Evolutionary conservation across 768 basidiomycete genomes (phyloP).

Genomic region (Tylopilus subfusipes): DNA sequence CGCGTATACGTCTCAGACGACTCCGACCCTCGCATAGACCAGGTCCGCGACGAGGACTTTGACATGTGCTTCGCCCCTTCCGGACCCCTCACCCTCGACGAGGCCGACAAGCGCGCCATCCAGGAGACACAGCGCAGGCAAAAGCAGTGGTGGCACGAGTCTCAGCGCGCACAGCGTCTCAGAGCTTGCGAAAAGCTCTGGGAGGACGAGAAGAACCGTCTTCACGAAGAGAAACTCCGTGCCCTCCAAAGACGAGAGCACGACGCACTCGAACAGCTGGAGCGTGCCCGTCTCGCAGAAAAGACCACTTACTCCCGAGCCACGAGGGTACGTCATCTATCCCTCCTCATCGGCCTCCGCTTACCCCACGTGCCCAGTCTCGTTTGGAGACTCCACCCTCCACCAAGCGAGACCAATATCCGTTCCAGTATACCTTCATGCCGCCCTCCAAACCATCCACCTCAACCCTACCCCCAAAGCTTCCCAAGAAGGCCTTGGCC

Average conservation of each 20-base stretch:
- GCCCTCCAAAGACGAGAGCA: constrained; percentile 35
- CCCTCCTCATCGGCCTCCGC: background rate
- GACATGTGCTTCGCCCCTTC: constrained; percentile 37
- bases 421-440: constrained; percentile 35
- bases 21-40: constrained; percentile 60
- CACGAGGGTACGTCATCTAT: constrained; percentile 19
- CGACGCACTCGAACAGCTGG: constrained; percentile 24
- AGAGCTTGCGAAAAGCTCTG: constrained; percentile 46
- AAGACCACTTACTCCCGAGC: constrained; percentile 8
- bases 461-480: constrained; percentile 19
- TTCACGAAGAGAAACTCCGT: constrained; percentile 38
- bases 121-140: constrained; percentile 35
- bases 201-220: constrained; percentile 43
- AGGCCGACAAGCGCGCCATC: constrained; percentile 39
- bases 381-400: constrained; percentile 9
- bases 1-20: constrained; percentile 59
- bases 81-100: constrained; percentile 35
- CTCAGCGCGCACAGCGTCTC: constrained; percentile 39
- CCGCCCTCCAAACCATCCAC: constrained; percentile 21
- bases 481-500: constrained; percentile 4
- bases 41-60: constrained; percentile 51
- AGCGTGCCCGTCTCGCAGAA: constrained; percentile 23
- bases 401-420: constrained; percentile 21
- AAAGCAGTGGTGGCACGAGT: constrained; percentile 31
- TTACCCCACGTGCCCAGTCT: constrained; percentile 14